Evolutionary conservation across 164 flowering plant genomes (phyloP).

Genomic region (Kalanchoe fedtschenkoi): DNA sequence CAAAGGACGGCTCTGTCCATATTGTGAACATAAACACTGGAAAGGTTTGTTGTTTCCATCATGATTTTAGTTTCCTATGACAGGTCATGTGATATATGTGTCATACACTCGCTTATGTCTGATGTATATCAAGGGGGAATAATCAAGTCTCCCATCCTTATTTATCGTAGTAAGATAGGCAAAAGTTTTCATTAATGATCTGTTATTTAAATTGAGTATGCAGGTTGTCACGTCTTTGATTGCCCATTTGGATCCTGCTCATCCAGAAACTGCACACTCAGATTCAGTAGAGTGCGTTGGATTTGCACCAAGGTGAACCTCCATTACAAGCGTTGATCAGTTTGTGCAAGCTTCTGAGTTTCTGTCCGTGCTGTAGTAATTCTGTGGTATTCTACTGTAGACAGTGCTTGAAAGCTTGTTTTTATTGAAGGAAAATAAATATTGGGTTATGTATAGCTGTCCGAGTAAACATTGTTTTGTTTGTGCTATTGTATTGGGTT

Average conservation of each 20-base stretch:
- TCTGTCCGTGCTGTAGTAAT: background rate
- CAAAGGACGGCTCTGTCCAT: slow-evolving; percentile 64
- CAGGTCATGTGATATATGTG: background rate
- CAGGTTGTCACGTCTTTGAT: slow-evolving; percentile 72
- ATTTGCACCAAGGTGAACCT: slow-evolving; percentile 59
- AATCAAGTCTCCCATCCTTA: background rate
- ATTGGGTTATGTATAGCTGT: background rate
- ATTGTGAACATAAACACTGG: slow-evolving; percentile 67
- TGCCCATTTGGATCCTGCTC: slow-evolving; percentile 57
- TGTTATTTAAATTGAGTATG: background rate
- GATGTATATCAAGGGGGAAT: background rate
- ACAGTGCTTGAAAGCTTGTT: background rate
- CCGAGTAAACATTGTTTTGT: background rate
- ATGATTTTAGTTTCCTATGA: background rate
- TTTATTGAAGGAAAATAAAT: background rate
- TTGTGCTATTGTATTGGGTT: background rate
- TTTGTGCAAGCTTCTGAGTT: background rate
- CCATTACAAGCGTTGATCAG: too few species aligned
- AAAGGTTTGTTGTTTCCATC: slow-evolving; percentile 35
- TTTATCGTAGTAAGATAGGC: too few species aligned
- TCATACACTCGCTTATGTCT: background rate
- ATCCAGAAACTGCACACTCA: slow-evolving; percentile 33
- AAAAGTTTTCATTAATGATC: background rate
- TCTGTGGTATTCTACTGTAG: background rate
- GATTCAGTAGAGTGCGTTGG: slow-evolving; percentile 77